Evolutionary conservation across 164 flowering plant species (phyloP).

Genomic region (Berberis vulgaris): DNA sequence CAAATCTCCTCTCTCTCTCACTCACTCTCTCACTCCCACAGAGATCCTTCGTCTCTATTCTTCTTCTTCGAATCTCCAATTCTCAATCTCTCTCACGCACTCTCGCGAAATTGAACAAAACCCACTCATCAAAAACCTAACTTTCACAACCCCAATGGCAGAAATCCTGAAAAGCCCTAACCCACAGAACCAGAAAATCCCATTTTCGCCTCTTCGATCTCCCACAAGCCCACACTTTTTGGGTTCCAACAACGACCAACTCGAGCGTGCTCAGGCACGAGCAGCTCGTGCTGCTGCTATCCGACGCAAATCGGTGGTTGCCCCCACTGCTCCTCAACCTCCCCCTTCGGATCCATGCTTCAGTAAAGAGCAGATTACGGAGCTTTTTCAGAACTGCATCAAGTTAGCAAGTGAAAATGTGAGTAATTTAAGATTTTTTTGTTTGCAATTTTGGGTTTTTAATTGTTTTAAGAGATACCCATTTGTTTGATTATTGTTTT

Average conservation of each 20-base stretch:
- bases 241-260: slow-evolving; percentile 81
- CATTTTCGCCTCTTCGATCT: slow-evolving; percentile 36
- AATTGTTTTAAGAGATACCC: neutral
- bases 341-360: slow-evolving; percentile 34
- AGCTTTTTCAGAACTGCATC: slow-evolving; percentile 83
- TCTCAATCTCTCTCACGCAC: neutral
- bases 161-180: neutral
- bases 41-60: too few species aligned
- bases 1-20: neutral
- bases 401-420: slow-evolving; percentile 97
- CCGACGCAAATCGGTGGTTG: slow-evolving; percentile 50
- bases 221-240: slow-evolving; percentile 63
- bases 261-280: slow-evolving; percentile 87
- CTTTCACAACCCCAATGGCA: neutral
- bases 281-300: slow-evolving; percentile 83
- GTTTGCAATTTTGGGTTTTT: neutral
- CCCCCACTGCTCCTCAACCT: slow-evolving; percentile 8
- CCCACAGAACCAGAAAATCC: neutral
- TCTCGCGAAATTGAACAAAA: neutral
- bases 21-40: too few species aligned
- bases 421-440: slow-evolving; percentile 4
- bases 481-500: neutral
- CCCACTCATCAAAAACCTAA: neutral
- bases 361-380: slow-evolving; percentile 60
- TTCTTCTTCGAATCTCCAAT: neutral